phyloP scores from a whole-genome alignment of 179 eudicot genomes.

The Beta macrorhiza region DNA sequence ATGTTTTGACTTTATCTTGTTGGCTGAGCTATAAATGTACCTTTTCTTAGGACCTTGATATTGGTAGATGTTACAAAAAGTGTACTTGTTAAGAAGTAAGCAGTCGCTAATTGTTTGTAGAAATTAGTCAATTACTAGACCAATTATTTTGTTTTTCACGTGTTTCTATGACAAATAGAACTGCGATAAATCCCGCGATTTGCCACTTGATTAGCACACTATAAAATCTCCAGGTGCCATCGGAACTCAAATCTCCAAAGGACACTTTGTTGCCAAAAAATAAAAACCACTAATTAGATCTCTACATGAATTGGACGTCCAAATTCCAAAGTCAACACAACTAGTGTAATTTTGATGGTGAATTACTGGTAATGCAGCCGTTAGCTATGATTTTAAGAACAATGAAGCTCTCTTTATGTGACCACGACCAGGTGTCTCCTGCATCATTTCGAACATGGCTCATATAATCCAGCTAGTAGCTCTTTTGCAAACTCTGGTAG shows the following conservation, averaged over 20 bases:
- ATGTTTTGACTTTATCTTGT: background rate
- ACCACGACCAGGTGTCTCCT: background rate
- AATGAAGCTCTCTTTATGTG: background rate
- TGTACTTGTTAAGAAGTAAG: slow-evolving; percentile 17
- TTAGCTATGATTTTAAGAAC: background rate
- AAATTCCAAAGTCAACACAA: no score
- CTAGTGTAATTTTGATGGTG: background rate
- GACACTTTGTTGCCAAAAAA: no score
- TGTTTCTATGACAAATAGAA: background rate
- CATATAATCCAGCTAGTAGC: slow-evolving; percentile 2
- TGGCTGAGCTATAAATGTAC: slow-evolving; percentile 16
- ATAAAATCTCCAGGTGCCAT: no score
- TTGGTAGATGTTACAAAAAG: slow-evolving; percentile 19
- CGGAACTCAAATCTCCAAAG: no score
- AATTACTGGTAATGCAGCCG: background rate
- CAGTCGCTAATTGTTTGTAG: slow-evolving; percentile 11
- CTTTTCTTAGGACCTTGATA: slow-evolving; percentile 2
- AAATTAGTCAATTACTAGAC: background rate
- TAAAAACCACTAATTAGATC: no score
- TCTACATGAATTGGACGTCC: no score
- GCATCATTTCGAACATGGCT: background rate
- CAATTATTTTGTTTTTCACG: background rate
- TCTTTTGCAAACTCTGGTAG: background rate
- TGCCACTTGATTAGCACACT: no score
- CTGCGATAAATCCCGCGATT: background rate